phyloP scores from a whole-genome alignment of 2,329 filamentous ascomycete species.

The Trichophyton schoenleinii region DNA sequence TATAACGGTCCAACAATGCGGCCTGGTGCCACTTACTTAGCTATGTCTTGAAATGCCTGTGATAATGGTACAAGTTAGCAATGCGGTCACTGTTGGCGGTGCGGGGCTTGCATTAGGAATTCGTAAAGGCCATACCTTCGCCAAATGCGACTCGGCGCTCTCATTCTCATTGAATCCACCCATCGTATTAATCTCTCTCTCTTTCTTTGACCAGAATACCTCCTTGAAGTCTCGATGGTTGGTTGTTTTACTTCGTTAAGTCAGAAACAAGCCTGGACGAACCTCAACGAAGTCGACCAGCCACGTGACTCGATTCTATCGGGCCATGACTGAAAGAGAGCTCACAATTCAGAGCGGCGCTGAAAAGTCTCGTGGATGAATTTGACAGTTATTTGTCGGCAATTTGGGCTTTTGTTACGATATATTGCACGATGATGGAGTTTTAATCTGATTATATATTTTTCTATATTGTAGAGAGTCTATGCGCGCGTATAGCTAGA shows the following conservation, averaged over 20 bases:
- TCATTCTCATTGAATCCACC: not conserved
- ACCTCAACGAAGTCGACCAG: too few relatives aligned
- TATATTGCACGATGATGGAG: too few relatives aligned
- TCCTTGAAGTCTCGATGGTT: not conserved
- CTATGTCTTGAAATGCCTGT: conserved; percentile 24
- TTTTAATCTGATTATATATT: too few relatives aligned
- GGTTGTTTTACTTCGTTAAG: not conserved
- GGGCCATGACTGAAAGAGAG: too few relatives aligned
- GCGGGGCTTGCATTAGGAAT: not conserved
- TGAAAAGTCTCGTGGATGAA: too few relatives aligned
- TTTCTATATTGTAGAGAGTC: too few relatives aligned
- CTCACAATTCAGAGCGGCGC: too few relatives aligned
- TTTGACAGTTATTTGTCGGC: too few relatives aligned
- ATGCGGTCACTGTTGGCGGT: not conserved
- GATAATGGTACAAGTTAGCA: not conserved
- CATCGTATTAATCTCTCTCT: not conserved
- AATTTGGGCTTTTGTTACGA: too few relatives aligned
- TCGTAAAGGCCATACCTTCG: conserved; percentile 5
- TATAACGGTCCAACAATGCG: not conserved
- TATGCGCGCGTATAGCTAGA: too few relatives aligned
- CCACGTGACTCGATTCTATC: not conserved
- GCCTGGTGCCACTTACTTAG: conserved; percentile 15
- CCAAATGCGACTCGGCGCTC: conserved; percentile 10
- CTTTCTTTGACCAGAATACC: not conserved
- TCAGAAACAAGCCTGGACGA: not conserved